A percentile compares a stretch with the other conserved stretches of the same genome.
Evolutionary conservation across 257 asterid species (phyloP).

Genomic region (Ophiorrhiza pumila): DNA sequence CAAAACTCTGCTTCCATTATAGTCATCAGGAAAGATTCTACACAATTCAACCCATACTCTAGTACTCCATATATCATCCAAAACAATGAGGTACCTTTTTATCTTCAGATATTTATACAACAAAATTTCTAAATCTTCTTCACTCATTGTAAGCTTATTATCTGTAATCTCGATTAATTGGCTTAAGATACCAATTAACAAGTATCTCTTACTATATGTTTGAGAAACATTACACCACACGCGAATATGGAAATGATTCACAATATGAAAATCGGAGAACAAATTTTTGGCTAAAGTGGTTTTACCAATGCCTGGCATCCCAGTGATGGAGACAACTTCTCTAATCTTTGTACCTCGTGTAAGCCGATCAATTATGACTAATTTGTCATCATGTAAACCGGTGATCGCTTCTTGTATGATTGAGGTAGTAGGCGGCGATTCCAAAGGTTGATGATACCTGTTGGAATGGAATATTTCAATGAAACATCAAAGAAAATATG

Average conservation of each 20-base stretch:
- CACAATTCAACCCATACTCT: background rate
- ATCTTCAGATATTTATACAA: background rate
- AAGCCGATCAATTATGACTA: too few relatives aligned
- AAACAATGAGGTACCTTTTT: slow-evolving; percentile 3
- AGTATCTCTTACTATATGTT: background rate
- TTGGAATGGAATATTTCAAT: too few relatives aligned
- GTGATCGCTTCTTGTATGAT: too few relatives aligned
- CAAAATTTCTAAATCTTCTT: background rate
- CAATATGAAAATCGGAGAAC: too few relatives aligned
- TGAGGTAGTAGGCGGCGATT: background rate
- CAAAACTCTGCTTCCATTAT: slow-evolving; percentile 12
- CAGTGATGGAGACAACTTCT: too few relatives aligned
- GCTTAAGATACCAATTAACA: background rate
- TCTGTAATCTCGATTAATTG: background rate
- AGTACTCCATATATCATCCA: slow-evolving; percentile 13
- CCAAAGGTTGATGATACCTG: too few relatives aligned
- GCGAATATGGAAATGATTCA: slow-evolving; percentile 8
- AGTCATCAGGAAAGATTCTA: slow-evolving; percentile 2
- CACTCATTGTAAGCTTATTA: background rate
- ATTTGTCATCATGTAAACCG: too few relatives aligned
- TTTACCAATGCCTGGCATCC: too few relatives aligned
- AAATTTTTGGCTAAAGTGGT: too few relatives aligned
- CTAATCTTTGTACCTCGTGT: too few relatives aligned
- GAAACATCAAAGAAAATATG: too few relatives aligned
- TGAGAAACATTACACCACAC: slow-evolving; percentile 13